Evolutionary conservation across 257 asterid genomes (phyloP), one percentile per base, ranked within the genome.

Genomic region (Coffea eugenioides): DNA sequence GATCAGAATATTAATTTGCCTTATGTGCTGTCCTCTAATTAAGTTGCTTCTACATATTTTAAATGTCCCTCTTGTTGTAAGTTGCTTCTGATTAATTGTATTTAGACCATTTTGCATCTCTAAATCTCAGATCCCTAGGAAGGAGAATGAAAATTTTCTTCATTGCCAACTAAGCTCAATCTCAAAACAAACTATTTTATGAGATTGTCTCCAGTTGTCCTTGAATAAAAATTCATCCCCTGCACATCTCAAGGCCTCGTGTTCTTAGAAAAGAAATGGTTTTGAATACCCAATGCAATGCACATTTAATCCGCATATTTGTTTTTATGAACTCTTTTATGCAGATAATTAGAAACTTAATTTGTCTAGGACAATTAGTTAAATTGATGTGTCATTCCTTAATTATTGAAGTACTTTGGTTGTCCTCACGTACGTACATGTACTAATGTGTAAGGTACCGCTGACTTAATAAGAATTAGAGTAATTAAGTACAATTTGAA

Each of bases 71-170:
- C 25, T 59, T 59, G 71, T 20, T 52, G 0, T 48, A 18, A 25
- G 16, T 65, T 7, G 41, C 5, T 25, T 23, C 62, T 27, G 13
- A 64, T 8, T 76, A 10, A 36, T 41, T 69, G 73, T 20, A 45
- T 9, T 15, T 31, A 5, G 45, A 67, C 39, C n/a, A 27, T 15
- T 62, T 46, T 20, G 52, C 20, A 18, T 49, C n/a, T 75, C 21
- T 31, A 31, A 73, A 27, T 31, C 71, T 20, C 69, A 21, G 74
- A 77, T 69, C 81, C 81, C 69, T 15, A 67, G 71, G 25, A 34
- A 21, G 23, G 6, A 18, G 68, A 45, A 52, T 34, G 25, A 21
- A 12, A n/a, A 41, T 77, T 77, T 68, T 76, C 48, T 11, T 31
- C 67, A 62, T 45, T 64, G 72, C 59, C 49, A 67, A 77, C 75